A percentile compares a stretch with the other conserved stretches of the same genome.
phyloP scores from a whole-genome alignment of 306 rosid species.

The Luffa aegyptiaca region DNA sequence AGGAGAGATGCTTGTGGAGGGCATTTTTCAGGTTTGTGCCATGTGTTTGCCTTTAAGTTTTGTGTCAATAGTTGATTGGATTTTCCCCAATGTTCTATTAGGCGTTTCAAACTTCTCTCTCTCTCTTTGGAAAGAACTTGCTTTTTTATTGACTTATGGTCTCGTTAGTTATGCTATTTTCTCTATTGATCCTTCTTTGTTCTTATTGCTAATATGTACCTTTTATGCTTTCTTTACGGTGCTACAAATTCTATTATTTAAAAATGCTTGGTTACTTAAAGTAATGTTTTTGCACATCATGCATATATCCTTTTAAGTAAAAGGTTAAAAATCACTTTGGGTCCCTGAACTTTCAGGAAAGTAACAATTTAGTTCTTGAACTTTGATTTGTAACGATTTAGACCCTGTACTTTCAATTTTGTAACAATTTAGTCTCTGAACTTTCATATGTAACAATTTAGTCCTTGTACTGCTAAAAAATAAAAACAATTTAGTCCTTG shows the following conservation, averaged over 20 bases:
- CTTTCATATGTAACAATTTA: too few relatives aligned
- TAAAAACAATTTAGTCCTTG: too few relatives aligned
- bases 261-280: background rate
- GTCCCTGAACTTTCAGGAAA: too few relatives aligned
- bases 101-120: too few relatives aligned
- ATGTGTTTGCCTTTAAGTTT: slow-evolving; percentile 6
- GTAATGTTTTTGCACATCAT: background rate
- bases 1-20: slow-evolving; percentile 82
- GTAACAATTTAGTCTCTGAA: too few relatives aligned
- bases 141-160: background rate
- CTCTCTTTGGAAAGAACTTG: background rate
- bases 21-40: slow-evolving; percentile 65
- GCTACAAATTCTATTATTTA: background rate
- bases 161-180: background rate
- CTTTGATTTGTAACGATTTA: too few relatives aligned
- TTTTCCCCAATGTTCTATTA: background rate
- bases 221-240: background rate
- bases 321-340: too few relatives aligned
- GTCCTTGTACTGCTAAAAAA: too few relatives aligned
- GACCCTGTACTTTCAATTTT: too few relatives aligned
- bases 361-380: too few relatives aligned
- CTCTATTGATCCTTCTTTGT: background rate
- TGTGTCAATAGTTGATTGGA: background rate
- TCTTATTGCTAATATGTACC: background rate
- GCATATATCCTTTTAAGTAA: background rate